A percentile compares a stretch with the other conserved stretches of the same genome.
These are phyloP conservation scores for Coemansia sp. DNA, from an alignment of 192 early-diverging fungal genomes.

Conservation along the genomic window DNA sequence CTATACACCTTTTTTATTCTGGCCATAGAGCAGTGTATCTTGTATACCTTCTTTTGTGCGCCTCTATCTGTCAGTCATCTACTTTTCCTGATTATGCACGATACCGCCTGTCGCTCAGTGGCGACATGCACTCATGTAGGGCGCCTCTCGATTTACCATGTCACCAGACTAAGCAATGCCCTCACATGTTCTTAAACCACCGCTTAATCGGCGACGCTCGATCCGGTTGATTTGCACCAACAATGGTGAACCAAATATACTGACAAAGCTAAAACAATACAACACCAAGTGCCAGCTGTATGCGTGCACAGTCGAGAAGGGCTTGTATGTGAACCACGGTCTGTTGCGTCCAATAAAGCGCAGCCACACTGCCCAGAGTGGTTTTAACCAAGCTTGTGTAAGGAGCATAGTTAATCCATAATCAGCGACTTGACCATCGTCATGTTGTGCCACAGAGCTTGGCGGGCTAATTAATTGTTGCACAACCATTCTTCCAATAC, in stretches of 20 bases:
- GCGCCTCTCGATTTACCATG: not conserved
- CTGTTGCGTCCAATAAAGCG: constrained; percentile 13
- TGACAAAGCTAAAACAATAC: constrained; percentile 30
- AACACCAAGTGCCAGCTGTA: too few species aligned
- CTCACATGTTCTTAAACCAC: not conserved
- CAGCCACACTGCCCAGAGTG: constrained; percentile 9
- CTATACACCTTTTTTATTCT: not conserved
- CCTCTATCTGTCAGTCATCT: not conserved
- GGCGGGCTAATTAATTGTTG: not conserved
- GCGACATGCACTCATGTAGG: not conserved
- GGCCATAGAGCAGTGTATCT: not conserved
- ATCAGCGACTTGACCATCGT: not conserved
- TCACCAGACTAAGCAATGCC: not conserved
- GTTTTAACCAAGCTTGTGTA: constrained; percentile 18
- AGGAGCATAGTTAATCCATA: not conserved
- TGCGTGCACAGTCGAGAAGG: constrained; percentile 51
- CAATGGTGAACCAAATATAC: constrained; percentile 16
- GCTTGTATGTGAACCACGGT: constrained; percentile 2
- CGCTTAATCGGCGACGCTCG: not conserved
- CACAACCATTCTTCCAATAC: constrained; percentile 21
- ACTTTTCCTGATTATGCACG: not conserved
- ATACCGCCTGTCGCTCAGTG: not conserved
- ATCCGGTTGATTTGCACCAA: not conserved
- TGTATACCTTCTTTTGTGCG: not conserved
- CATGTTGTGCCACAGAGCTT: not conserved